Percentiles rank a stretch among this genome's conserved stretches.
Conservation (phyloP, 2,329 filamentous ascomycete genomes). For the Podosphaera aphanis region DNA sequence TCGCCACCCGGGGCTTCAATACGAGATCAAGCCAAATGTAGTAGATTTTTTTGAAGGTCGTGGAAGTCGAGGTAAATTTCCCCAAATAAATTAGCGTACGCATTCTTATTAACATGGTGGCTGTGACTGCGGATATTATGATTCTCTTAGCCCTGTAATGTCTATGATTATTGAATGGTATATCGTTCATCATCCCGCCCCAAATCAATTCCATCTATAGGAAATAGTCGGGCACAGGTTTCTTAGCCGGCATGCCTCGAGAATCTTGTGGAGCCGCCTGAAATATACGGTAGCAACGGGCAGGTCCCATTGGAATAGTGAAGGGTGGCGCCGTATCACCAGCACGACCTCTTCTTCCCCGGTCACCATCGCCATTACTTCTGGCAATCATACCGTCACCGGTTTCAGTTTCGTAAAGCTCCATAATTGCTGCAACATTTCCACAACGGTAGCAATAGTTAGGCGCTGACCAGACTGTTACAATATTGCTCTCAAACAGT, state of each 20-base stretch:
- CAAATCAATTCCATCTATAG: slow-evolving; percentile 19
- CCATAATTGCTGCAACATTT: slow-evolving; percentile 84
- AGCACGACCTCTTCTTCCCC: slow-evolving; percentile 19
- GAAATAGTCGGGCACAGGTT: slow-evolving; percentile 94
- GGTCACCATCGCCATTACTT: slow-evolving; percentile 23
- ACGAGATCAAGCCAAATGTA: too few species aligned
- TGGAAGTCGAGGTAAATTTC: too few species aligned
- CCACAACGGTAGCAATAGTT: slow-evolving; percentile 88
- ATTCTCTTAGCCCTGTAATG: too few species aligned
- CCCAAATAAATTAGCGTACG: too few species aligned
- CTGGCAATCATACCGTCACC: slow-evolving; percentile 28
- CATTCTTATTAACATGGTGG: too few species aligned
- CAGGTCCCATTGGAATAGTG: slow-evolving; percentile 39
- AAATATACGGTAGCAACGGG: slow-evolving; percentile 79
- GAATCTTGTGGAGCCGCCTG: slow-evolving; percentile 91
- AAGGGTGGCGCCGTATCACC: slow-evolving; percentile 13
- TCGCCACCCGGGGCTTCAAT: too few species aligned
- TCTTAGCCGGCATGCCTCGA: slow-evolving; percentile 95
- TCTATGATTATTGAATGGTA: too few species aligned
- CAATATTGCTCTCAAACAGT: slow-evolving; percentile 90
- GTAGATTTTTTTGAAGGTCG: too few species aligned
- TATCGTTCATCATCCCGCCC: too few species aligned
- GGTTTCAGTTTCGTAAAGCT: slow-evolving; percentile 69
- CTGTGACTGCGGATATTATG: too few species aligned
- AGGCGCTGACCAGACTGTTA: slow-evolving; percentile 95